phyloP scores from a whole-genome alignment of 305 asterid genomes.

The Nicotiana rustica region DNA sequence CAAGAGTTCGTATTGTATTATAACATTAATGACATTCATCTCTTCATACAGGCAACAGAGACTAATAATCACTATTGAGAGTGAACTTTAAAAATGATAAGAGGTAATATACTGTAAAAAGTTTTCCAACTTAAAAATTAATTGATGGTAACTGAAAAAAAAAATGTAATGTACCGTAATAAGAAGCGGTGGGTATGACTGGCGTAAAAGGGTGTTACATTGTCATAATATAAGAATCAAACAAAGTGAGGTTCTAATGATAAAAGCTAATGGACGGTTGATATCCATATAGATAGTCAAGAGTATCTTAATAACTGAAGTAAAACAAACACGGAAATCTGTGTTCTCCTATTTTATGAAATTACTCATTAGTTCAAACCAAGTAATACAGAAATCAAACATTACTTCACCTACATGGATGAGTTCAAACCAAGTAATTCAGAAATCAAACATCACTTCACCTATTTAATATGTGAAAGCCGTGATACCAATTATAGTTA shows the following conservation, averaged over 20 bases:
- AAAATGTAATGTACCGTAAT: background rate
- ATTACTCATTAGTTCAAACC: background rate
- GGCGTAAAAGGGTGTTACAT: background rate
- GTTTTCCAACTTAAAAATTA: background rate
- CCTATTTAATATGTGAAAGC: background rate
- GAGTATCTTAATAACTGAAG: constrained; percentile 14
- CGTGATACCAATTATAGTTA: background rate
- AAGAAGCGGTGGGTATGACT: background rate
- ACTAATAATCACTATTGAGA: background rate
- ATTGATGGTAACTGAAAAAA: background rate
- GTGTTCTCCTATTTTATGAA: background rate
- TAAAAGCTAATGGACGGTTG: background rate
- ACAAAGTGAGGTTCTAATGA: background rate
- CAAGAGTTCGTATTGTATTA: background rate
- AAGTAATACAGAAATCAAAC: background rate
- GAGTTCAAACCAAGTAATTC: background rate
- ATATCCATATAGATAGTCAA: constrained; percentile 15
- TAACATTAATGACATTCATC: background rate
- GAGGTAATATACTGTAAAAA: background rate
- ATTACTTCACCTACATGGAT: constrained; percentile 3
- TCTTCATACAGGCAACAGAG: background rate
- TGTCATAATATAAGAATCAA: constrained; percentile 19
- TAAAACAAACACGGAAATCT: background rate
- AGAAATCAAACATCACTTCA: constrained; percentile 14
- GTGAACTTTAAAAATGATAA: background rate